Base-by-base conservation (phyloP, 768 basidiomycete genomes). In the Hydnomerulius pinastri region DNA sequence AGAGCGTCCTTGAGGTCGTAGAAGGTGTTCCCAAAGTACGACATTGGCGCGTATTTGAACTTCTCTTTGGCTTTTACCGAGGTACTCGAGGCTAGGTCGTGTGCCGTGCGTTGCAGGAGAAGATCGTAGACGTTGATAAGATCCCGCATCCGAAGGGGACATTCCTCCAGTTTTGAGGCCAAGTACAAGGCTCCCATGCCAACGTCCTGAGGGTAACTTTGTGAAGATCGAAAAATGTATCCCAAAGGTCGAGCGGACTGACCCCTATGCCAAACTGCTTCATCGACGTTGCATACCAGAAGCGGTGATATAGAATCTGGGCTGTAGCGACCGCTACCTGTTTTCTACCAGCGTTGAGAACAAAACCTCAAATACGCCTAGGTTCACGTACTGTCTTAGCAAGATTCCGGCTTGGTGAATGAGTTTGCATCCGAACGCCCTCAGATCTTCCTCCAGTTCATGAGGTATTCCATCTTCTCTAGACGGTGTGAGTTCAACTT, bases 271-370 rank as follows among this genome's bases (percentile, higher is more conserved):
- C 87, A 69, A 94, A 99, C 48, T 94, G 90, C 66, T 90, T 90
- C 85, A 99, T 84, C 7, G 93, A 96, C 4, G 87, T 86, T 15
- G 96, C 90, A 71, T 82, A 98, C 90, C 90, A 98, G 75, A 99
- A 99, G 28, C 96, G 78, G 55, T 99, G 97, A 66, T 95, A 96
- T 2, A 99, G 73, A 27, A 98, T 92, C 66, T 98, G 95, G 0
- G 97, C 97, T 1, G 95, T 92, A 6, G 97, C 93, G 46, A 98
- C 90, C 12, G 95, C 95, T 24, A 97, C 95, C 66, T 99, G 97
- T 57, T 98, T 97, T 70, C 89, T 91, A 68, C 55, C 9, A 37
- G 30, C 25, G 29, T 43, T 40, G 41, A 54, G n/a, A 17, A 24
- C 13, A 12, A n/a, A n/a, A n/a, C n/a, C n/a, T n/a, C n/a, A n/a